Percentiles rank a stretch among this genome's conserved stretches.
phyloP scores from a whole-genome alignment of 345 rosid genomes.

The Salix suchowensis region DNA sequence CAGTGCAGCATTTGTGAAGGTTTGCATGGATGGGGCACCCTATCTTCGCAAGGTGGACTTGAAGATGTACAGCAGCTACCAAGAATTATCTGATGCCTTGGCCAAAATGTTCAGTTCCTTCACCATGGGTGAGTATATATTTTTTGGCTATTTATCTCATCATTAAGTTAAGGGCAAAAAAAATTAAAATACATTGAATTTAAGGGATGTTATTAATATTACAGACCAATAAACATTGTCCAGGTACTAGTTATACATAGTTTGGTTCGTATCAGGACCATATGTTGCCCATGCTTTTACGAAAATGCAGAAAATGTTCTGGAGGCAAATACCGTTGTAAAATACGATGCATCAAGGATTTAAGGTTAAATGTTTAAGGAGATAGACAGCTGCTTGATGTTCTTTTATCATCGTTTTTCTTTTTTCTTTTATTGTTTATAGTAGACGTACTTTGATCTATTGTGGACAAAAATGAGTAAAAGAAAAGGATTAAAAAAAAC shows the following conservation, averaged over 20 bases:
- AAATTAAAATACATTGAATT: neutral
- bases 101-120: constrained; percentile 96
- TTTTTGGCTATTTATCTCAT: neutral
- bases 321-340: neutral
- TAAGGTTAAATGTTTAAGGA: neutral
- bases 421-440: neutral
- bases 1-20: constrained; percentile 77
- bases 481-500: neutral
- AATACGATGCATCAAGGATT: neutral
- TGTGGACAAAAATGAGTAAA: too few relatives aligned
- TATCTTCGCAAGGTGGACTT: constrained; percentile 92
- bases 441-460: neutral
- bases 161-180: neutral
- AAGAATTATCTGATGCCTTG: constrained; percentile 77
- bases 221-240: neutral
- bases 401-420: neutral
- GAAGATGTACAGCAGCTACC: constrained; percentile 83
- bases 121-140: constrained; percentile 64
- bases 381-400: neutral
- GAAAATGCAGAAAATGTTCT: neutral
- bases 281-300: neutral
- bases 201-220: neutral
- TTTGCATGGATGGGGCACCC: constrained; percentile 96
- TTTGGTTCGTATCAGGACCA: neutral
- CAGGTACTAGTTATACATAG: neutral